Evolutionary conservation across 805 yeast species (phyloP).

Genomic region (Wickerhamiella galacta): DNA sequence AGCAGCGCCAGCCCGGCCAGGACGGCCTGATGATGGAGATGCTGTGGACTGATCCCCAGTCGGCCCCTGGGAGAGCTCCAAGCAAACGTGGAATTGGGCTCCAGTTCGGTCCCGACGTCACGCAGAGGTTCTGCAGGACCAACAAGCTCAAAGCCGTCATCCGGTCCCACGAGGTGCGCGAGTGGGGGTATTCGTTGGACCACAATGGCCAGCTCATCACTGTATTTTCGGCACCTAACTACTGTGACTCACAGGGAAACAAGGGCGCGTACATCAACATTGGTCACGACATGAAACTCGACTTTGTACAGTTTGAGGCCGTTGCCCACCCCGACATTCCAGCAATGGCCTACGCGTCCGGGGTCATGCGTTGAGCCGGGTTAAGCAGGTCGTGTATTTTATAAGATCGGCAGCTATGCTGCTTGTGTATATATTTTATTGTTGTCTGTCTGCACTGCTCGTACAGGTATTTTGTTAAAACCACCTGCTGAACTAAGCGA

Average conservation of each 20-base stretch:
- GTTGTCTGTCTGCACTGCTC: too few species aligned
- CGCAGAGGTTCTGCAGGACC: slow-evolving; percentile 53
- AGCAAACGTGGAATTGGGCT: slow-evolving; percentile 90
- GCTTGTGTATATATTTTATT: too few species aligned
- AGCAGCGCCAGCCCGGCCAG: slow-evolving; percentile 62
- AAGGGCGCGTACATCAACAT: slow-evolving; percentile 79
- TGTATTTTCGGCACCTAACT: slow-evolving; percentile 96
- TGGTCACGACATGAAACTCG: slow-evolving; percentile 31
- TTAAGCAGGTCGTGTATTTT: not conserved
- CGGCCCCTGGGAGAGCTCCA: slow-evolving; percentile 57
- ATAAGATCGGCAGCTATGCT: too few species aligned
- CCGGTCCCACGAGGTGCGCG: slow-evolving; percentile 89
- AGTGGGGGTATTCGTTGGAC: slow-evolving; percentile 76
- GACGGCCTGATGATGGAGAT: slow-evolving; percentile 92
- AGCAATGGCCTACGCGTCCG: slow-evolving; percentile 78
- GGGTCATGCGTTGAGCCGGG: slow-evolving; percentile 17
- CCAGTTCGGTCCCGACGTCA: slow-evolving; percentile 94
- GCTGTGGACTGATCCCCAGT: slow-evolving; percentile 94
- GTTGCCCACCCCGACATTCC: slow-evolving; percentile 80
- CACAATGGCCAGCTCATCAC: slow-evolving; percentile 78
- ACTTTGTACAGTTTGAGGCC: slow-evolving; percentile 51
- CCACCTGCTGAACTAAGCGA: too few species aligned
- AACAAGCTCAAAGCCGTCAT: slow-evolving; percentile 67
- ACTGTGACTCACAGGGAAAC: slow-evolving; percentile 86
- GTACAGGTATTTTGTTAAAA: too few species aligned